These are phyloP conservation scores for Marasmius sp. DNA, from an alignment of 1,284 basidiomycete species.

Conservation along the genomic window DNA sequence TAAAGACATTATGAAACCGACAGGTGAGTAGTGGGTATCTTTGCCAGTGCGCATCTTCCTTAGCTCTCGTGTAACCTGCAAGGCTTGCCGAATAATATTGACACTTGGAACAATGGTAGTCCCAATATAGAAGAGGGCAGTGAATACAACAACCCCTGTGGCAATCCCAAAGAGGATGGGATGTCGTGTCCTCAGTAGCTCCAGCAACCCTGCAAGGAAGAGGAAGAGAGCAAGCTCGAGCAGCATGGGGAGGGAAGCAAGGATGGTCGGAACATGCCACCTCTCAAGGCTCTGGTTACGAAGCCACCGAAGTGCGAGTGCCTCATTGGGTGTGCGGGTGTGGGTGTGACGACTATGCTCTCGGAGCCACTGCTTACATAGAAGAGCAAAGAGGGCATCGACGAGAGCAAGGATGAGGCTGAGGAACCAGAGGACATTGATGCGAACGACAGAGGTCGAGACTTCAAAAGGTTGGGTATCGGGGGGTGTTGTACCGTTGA, in stretches of 20 bases:
- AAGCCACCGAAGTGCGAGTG: background rate
- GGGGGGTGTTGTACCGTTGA: background rate
- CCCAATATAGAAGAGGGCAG: background rate
- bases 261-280: background rate
- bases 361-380: constrained; percentile 13
- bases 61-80: too few species aligned
- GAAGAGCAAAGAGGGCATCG: constrained; percentile 4
- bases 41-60: background rate
- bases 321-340: background rate
- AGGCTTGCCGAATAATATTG: background rate
- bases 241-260: background rate
- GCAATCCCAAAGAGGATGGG: background rate
- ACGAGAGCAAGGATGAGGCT: constrained; percentile 4
- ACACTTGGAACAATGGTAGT: background rate
- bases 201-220: constrained; percentile 2
- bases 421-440: constrained; percentile 2
- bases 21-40: background rate
- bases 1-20: background rate
- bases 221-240: constrained; percentile 1
- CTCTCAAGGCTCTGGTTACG: background rate
- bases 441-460: background rate
- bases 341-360: constrained; percentile 2
- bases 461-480: background rate
- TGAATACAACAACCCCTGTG: background rate
- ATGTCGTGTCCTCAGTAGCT: constrained; percentile 1